Percentiles rank a stretch among this genome's conserved stretches.
These are phyloP conservation scores for Lolium perenne DNA, from an alignment of 176 grass and related monocot genomes.

Conservation along the genomic window DNA sequence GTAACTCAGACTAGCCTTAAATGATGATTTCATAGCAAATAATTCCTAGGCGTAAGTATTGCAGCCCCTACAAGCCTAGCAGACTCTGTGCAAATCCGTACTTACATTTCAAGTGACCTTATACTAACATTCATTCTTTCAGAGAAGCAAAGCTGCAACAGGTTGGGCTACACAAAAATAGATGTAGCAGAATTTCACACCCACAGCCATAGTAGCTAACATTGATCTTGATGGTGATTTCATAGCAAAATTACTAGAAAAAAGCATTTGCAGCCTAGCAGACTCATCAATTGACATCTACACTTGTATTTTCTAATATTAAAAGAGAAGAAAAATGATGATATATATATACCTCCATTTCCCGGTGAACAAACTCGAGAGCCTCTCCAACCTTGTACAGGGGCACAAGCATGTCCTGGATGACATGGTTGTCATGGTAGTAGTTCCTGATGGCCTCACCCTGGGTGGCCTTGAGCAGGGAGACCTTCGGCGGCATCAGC, in stretches of 20 bases:
- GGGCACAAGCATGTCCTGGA: constrained; percentile 91
- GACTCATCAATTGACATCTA: no score
- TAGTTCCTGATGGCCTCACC: constrained; percentile 92
- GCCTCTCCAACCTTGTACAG: constrained; percentile 94
- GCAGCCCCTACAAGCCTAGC: background rate
- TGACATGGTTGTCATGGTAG: constrained; percentile 96
- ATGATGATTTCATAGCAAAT: background rate
- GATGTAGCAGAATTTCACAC: no score
- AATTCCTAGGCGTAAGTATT: background rate
- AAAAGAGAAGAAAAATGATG: background rate
- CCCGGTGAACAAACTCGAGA: constrained; percentile 76
- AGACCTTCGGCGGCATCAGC: constrained; percentile 97
- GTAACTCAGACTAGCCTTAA: background rate
- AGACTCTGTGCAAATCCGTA: background rate
- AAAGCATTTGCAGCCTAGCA: no score
- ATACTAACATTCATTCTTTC: background rate
- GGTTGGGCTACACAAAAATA: no score
- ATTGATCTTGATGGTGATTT: no score
- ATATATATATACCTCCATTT: constrained; percentile 80
- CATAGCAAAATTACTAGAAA: no score
- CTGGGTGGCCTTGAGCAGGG: constrained; percentile 94
- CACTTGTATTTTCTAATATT: no score
- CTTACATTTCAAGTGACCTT: background rate
- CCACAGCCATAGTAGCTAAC: no score
- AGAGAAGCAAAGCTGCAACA: no score